Evolutionary conservation across 768 basidiomycete species (phyloP), one percentile per base, ranked within the genome.

Genomic region (Phaffia australis): DNA sequence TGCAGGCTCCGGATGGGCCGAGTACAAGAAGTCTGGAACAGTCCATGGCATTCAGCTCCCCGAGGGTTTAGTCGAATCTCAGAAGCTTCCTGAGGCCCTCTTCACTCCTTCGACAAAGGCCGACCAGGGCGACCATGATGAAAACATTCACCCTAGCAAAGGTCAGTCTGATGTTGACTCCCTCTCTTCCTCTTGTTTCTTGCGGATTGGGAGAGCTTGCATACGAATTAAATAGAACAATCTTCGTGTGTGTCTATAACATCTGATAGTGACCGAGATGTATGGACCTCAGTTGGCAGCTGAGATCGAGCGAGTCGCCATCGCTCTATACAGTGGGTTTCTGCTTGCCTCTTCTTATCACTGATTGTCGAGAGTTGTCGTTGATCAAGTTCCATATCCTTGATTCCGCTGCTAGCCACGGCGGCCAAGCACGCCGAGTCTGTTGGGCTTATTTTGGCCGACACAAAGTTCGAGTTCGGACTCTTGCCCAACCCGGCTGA

Each of bases 391-490:
- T 2, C 46, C 16, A 48, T 35, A 8, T 32, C 52, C 18, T 15
- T n/a, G 25, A 18, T 16, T 61, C 46, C 32, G 47, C 19, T 21
- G 8, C 1, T 48, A 76, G 74, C 79, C 50, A 80, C 83, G 50
- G 93, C 92, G 1, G 84, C 89, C 0, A 82, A 79, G 30, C 83
- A 89, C 72, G 88, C 90, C 11, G 78, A 79, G 30, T 80, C 82
- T 7, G 82, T 84, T 5, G 93, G 90, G 21, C 80, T 98, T 65
- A 95, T 98, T 72, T 85, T 99, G 54, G 95, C 92, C 27, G 94
- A 99, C 76, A 98, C 93, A 50, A 99, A 99, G 76, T 97, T 98
- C 76, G 95, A 98, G 78, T 99, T 99, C 73, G 95, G 95, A 6
- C 82, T 97, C 54, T 73, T 91, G 57, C 79, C 76, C 19, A 63